Conservation (phyloP, 371 early-diverging fungal species). For the Capillidium heterosporum region DNA sequence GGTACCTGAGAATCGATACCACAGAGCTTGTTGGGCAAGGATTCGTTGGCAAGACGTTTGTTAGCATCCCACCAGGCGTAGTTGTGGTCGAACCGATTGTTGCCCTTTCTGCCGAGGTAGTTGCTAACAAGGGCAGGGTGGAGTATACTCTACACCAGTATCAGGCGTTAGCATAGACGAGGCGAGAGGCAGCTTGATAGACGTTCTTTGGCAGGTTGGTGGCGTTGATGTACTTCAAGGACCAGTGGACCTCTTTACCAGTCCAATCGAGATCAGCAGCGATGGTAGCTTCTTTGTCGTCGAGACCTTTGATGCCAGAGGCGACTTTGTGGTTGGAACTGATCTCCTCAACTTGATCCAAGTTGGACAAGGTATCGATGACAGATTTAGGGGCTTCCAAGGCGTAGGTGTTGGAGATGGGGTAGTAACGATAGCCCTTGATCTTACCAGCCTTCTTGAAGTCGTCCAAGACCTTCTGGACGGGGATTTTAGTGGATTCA, state of each 20-base stretch:
- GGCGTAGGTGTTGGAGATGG: slow-evolving; percentile 4
- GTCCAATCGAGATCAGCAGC: background rate
- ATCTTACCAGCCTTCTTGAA: background rate
- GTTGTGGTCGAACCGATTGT: background rate
- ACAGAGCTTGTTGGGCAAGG: background rate
- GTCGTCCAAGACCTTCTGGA: background rate
- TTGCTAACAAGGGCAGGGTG: slow-evolving; percentile 53
- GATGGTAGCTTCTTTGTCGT: background rate
- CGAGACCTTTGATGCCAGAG: background rate
- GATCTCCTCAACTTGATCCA: slow-evolving; percentile 1
- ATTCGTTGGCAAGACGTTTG: background rate
- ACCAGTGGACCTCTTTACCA: background rate
- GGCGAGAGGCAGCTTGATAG: background rate
- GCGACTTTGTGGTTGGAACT: background rate
- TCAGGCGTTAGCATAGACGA: slow-evolving; percentile 17
- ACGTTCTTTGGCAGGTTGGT: background rate
- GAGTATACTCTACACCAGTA: slow-evolving; percentile 31
- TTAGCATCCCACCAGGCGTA: background rate
- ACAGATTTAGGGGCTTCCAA: background rate
- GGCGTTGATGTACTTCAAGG: background rate
- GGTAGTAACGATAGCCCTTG: background rate
- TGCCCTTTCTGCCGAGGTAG: slow-evolving; percentile 1
- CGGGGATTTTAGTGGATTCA: background rate
- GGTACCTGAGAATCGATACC: background rate
- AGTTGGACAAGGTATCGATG: background rate